Base-by-base conservation (phyloP, 768 basidiomycete species). In the Tulasnella sp. region DNA sequence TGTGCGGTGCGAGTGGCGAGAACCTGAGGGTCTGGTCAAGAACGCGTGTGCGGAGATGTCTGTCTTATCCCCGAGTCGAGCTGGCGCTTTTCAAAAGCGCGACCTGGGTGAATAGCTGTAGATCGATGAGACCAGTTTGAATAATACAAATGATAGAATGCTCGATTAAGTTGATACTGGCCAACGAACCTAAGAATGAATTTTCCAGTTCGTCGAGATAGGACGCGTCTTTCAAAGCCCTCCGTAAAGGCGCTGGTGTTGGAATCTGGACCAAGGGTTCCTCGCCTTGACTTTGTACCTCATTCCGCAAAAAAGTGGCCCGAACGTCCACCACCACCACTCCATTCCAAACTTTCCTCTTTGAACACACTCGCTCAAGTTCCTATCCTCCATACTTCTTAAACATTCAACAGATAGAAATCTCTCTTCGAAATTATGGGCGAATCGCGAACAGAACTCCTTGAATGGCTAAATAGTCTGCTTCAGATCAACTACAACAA, bases 381-480 rank as follows among this genome's bases (percentile, higher is more conserved):
- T n/a, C n/a, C n/a, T n/a, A n/a, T n/a, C n/a, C n/a, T n/a, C n/a
- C n/a, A n/a, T n/a, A n/a, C n/a, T n/a, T n/a, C n/a, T n/a, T n/a
- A n/a, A n/a, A 51, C 21, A 51, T 51, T 43, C 42, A 24, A 24
- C 41, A 44, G 7, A 19, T 5, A 48, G 8, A 21, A 5, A 21
- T 10, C n/a, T 5, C 5, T 19, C 19, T 48, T 48, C 51, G 26
- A 24, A 42, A 50, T 51, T 29, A 83, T 84, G 84, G 77, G 78
- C 59, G 84, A 82, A 65, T 90, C 88, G 65, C 79, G 88, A 71
- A 85, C 86, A 30, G 96, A 99, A 68, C 78, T 99, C 23, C 68
- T 99, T 15, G 78, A 78, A 45, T 99, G 96, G 96, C 75, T 96
- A 66, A 98, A 99, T 73, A 88, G 94, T 44, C 83, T 99, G 23